Evolutionary conservation across 208 protist species (phyloP).

Genomic region (Tritrichomonas musculus): DNA sequence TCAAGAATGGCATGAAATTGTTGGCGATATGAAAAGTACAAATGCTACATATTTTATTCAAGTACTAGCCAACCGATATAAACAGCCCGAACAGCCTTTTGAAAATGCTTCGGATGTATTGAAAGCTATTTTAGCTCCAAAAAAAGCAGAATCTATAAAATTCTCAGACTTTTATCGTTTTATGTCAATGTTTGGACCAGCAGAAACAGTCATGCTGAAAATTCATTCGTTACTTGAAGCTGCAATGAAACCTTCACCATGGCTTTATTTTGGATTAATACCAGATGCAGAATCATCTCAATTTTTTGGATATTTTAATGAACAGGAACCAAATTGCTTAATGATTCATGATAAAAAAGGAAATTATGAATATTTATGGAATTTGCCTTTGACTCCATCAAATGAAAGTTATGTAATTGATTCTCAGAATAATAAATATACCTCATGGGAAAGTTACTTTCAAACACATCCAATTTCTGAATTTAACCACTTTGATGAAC

Average conservation of each 20-base stretch:
- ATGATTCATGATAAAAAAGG: background rate
- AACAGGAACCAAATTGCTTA: slow-evolving; percentile 3
- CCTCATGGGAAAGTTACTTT: background rate
- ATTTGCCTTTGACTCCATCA: background rate
- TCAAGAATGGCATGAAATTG: background rate
- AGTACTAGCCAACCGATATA: background rate
- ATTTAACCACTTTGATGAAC: background rate
- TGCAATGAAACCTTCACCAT: background rate
- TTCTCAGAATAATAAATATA: background rate
- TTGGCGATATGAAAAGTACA: background rate
- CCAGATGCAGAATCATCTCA: background rate
- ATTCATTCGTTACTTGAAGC: background rate
- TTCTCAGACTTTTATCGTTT: background rate
- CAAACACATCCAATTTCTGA: background rate
- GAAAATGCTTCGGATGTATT: background rate
- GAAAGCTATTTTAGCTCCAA: background rate
- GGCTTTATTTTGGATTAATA: background rate
- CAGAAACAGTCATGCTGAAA: background rate
- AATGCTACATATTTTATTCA: background rate
- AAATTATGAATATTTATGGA: background rate
- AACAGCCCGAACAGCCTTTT: background rate
- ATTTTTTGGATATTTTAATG: background rate
- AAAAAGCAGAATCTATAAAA: background rate
- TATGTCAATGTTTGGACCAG: background rate
- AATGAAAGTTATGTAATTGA: background rate